Percentiles rank a stretch among this genome's conserved stretches.
phyloP scores from a whole-genome alignment of 208 protist genomes.

The Trypanosoma mega region DNA sequence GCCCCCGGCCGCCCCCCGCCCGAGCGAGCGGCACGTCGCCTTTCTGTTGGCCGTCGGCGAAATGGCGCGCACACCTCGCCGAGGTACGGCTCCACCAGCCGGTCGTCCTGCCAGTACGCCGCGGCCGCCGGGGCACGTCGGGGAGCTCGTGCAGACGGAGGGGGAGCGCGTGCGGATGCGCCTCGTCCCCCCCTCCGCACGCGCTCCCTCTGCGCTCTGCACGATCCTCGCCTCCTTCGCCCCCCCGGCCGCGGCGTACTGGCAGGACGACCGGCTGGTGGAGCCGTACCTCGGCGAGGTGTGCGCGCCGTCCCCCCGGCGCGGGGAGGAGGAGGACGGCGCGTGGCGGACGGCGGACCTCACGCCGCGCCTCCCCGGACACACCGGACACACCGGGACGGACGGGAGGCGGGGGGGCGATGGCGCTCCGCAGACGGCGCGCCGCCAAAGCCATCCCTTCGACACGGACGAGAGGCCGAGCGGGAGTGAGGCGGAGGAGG shows the following conservation, averaged over 20 bases:
- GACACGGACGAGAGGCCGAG: slow-evolving; percentile 25
- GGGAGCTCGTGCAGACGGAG: slow-evolving; percentile 24
- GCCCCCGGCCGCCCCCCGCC: too few species aligned
- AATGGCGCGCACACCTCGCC: too few species aligned
- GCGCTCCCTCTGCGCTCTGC: slow-evolving; percentile 40
- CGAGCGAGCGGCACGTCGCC: neutral
- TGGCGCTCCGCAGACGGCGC: too few species aligned
- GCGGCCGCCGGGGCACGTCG: neutral
- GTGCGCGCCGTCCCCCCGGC: neutral
- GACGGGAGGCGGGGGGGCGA: too few species aligned
- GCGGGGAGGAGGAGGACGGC: neutral
- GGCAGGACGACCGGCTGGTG: slow-evolving; percentile 72
- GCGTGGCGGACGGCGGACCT: slow-evolving; percentile 2
- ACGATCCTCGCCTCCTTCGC: slow-evolving; percentile 70
- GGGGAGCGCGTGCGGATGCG: slow-evolving; percentile 37
- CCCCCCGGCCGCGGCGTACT: slow-evolving; percentile 37
- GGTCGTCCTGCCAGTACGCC: neutral
- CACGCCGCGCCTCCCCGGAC: too few species aligned
- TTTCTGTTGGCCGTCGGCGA: neutral
- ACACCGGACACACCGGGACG: too few species aligned
- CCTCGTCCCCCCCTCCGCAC: slow-evolving; percentile 13
- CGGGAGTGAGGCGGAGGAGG: slow-evolving; percentile 21
- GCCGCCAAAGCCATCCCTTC: slow-evolving; percentile 25
- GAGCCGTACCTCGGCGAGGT: slow-evolving; percentile 65
- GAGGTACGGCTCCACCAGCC: too few species aligned